Conservation (phyloP, 169 alveolate species). For the Eimeria tenella region DNA sequence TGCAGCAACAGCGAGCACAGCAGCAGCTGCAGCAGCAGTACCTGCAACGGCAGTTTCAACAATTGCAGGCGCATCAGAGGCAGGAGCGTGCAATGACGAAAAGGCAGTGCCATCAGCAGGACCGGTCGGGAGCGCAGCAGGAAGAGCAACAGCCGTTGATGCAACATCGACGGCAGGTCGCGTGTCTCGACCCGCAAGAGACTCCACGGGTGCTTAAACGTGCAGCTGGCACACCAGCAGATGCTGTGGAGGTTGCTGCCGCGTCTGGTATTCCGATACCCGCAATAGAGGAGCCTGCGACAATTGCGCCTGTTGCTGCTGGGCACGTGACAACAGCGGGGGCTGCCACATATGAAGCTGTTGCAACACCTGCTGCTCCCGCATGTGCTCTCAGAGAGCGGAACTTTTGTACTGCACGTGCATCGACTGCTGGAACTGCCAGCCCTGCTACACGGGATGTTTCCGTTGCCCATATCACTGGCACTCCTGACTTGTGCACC, state of each 20-base stretch:
- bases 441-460: neutral
- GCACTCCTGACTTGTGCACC: neutral
- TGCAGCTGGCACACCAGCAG: constrained; percentile 1
- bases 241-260: neutral
- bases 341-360: neutral
- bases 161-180: neutral
- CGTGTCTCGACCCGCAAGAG: neutral
- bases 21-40: neutral
- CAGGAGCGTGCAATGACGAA: neutral
- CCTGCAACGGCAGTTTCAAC: neutral
- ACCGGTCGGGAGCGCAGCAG: neutral
- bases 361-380: neutral
- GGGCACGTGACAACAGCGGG: neutral
- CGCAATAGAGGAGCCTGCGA: neutral
- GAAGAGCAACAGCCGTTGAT: neutral
- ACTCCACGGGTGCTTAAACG: neutral
- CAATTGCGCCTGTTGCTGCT: neutral
- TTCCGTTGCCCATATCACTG: neutral
- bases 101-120: constrained; percentile 19
- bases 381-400: too few relatives aligned
- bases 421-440: neutral
- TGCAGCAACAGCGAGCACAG: neutral
- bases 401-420: neutral
- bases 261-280: neutral
- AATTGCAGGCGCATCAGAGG: neutral